Evolutionary conservation across 2,329 filamentous ascomycete species (phyloP), one percentile per base, ranked within the genome.

Genomic region (Penicillium expansum): DNA sequence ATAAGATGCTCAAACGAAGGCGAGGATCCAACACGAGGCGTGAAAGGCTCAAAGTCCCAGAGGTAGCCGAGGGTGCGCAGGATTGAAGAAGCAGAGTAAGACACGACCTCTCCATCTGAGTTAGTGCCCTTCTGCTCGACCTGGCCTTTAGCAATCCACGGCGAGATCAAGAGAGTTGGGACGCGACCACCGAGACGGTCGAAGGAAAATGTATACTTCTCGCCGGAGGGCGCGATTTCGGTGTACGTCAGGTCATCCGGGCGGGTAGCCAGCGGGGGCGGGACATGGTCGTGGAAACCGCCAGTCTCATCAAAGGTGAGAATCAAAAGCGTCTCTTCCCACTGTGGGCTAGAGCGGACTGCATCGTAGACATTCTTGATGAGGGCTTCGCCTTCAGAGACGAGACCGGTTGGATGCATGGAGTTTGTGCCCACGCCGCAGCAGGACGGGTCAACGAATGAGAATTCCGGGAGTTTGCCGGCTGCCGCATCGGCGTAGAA

Each of bases 391-490:
- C 72, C 73, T 38, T 74, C 71, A 22, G 70, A 73, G 58, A 75
- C 64, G 9, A 71, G 64, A 4, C 71, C 71, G 0, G 63, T 67
- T 5, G 70, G 69, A 60, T 75, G 72, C 71, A 75, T 71, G 30
- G 68, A 70, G 57, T 64, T 70, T 49, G 70, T 76, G 52, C 70
- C 71, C 6, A 65, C 60, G 27, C 71, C 73, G 52, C 74, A 76
- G 72, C 74, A 76, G 45, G 71, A 72, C 4, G 74, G 74, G 64
- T 76, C 71, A 37, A 75, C 57, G 59, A 73, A 75, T 33, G 69
- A 68, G 56, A 75, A 67, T 37, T 73, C 66, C 7, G 73, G 67
- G 8, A 74, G 70, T 1, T 52, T 48, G 24, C 73, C 73, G 9
- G 63, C 57, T 18, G 63, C 59, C 8, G 73, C 72, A 48, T 74